Base-by-base conservation (phyloP, 768 basidiomycete genomes). In the Phanerochaete carnosa region DNA sequence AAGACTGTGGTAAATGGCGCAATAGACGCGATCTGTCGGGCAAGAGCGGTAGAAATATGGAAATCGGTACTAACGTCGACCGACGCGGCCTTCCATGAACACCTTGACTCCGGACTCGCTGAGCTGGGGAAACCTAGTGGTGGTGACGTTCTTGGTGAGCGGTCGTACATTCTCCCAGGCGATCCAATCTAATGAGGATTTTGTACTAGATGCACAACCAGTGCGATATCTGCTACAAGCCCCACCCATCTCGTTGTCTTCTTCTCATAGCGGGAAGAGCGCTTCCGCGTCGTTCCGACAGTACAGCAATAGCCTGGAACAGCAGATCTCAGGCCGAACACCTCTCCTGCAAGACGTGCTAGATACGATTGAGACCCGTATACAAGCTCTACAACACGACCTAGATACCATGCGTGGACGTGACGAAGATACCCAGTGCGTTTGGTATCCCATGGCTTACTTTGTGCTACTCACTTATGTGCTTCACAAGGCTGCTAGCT, bases 271-370 rank as follows among this genome's bases (percentile, higher is more conserved):
- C 47, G 68, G 72, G 59, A 72, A 72, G 16, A 35, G 60, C 2
- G 64, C 73, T 29, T 76, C 82, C 60, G 70, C 75, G 19, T 75
- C 83, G 1, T 87, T 92, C 66, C 79, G 80, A 45, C 83, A 79
- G 66, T 92, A 90, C 68, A 84, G 83, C 64, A 64, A 73, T n/a
- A 72, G 81, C 2, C 68, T 94, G 35, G 84, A 79, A 58, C 81
- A 80, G 46, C 89, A 88, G 62, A 74, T 93, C n/a, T 65, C 79
- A 23, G 85, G 86, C 22, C 83, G 90, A 39, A 88, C 88, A 12
- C 77, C 83, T 0, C 71, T 84, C 45, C 72, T 93, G 28, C 80
- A 91, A 59, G 74, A 78, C 23, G 79, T 89, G 13, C 69, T 94
- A 60, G 72, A 70, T 8, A 77, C 74, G 2, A 73, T 92, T 12